Evolutionary conservation across 768 basidiomycete genomes (phyloP), one percentile per base, ranked within the genome.

Genomic region (Mycena leptocephala): DNA sequence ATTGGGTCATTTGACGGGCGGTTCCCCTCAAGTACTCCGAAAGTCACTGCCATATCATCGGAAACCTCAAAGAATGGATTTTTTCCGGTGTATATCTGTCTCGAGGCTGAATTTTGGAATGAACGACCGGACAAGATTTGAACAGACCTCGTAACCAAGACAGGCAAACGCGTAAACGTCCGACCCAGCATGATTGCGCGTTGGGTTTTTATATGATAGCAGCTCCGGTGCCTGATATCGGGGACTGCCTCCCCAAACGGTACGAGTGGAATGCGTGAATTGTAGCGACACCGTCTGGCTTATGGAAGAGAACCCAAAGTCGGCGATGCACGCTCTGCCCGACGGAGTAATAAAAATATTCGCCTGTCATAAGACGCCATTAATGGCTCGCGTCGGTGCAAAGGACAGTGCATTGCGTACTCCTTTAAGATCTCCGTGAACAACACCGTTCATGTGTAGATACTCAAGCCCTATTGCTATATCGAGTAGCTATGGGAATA

Each of bases 71-170:
- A 62, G 68, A 66, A 78, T 6, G 76, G 76, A 8, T 26, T 22
- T 20, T 65, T 55, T 5, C 70, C 69, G 22, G 72, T 74, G 22
- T 63, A 37, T 6, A 78, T 78, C 76, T 78, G n/a, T n/a, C n/a
- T n/a, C n/a, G n/a, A n/a, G n/a, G n/a, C n/a, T n/a, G n/a, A n/a
- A n/a, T n/a, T n/a, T n/a, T n/a, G n/a, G n/a, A n/a, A n/a, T n/a
- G n/a, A n/a, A n/a, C n/a, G n/a, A n/a, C n/a, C n/a, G n/a, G n/a
- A n/a, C n/a, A n/a, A n/a, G n/a, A n/a, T n/a, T n/a, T n/a, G n/a
- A n/a, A n/a, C n/a, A n/a, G n/a, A n/a, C 53, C 53, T 56, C 55
- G 8, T 56, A 56, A 16, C 11, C 30, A 14, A 56, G 28, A 56
- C 55, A 56, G 20, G 28, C 55, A 20, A 56, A 56, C 5, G 55